phyloP scores from a whole-genome alignment of 192 early-diverging fungal genomes.

The Backusella tuberculispora region DNA sequence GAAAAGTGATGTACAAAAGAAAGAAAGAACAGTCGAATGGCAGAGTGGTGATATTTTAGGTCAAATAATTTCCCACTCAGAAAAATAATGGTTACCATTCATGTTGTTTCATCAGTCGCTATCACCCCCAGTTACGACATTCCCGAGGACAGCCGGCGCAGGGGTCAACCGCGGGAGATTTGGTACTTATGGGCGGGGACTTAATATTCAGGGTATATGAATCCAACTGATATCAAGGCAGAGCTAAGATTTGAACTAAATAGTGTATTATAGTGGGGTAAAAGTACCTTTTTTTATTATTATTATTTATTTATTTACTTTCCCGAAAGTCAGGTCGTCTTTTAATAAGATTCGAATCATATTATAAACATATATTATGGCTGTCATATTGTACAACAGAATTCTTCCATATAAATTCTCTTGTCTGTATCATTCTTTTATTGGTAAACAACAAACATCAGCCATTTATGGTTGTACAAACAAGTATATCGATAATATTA shows the following conservation, averaged over 20 bases:
- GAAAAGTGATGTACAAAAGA: conserved; percentile 5
- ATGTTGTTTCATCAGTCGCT: conserved; percentile 8
- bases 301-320: not conserved
- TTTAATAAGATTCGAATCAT: not conserved
- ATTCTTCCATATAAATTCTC: not conserved
- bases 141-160: conserved; percentile 6
- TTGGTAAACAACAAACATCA: conserved; percentile 1
- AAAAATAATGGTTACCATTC: not conserved
- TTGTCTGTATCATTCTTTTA: not conserved
- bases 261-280: not conserved
- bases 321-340: not conserved
- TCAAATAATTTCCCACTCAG: conserved; percentile 13
- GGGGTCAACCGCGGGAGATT: conserved; percentile 9
- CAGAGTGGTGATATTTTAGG: conserved; percentile 7
- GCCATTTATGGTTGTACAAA: not conserved
- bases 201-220: conserved; percentile 3
- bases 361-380: not conserved
- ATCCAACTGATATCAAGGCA: not conserved
- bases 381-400: conserved; percentile 1
- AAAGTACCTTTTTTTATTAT: not conserved
- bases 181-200: conserved; percentile 7
- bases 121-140: conserved; percentile 11
- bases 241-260: conserved; percentile 12
- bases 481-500: not conserved
- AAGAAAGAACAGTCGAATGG: conserved; percentile 11